Base-by-base conservation (phyloP, 1,139 yeast species). In the Blastobotrys serpentis region DNA sequence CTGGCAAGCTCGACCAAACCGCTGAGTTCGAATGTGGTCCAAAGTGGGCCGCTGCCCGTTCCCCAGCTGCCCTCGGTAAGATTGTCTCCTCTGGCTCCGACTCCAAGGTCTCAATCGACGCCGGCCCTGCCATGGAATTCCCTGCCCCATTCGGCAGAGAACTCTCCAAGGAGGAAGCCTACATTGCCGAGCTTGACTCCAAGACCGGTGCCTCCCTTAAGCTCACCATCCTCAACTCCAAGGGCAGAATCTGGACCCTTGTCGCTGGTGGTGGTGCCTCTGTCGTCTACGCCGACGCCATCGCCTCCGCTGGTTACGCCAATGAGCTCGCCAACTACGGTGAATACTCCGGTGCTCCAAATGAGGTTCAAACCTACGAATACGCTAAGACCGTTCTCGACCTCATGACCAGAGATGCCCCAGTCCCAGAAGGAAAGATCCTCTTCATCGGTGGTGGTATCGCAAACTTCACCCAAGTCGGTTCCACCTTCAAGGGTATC, bases 11-110 rank as follows among this genome's bases (percentile, higher is more conserved):
- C 49, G 76, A 72, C 55, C 76, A 72, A 58, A 72, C 76, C 25
- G 76, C 76, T 44, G 76, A 72, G 62, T 72, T 73, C 54, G 76
- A 73, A 61, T 72, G 76, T 51, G 77, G 76, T 32, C 72, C 75
- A 52, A 72, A 73, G 59, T 72, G 76, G 76, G 76, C 76, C 37
- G 59, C 65, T 29, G 75, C 77, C 16, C 68, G 76, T 47, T 66
- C 76, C 14, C 73, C 75, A 33, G 66, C 69, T 43, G 69, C 70
- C 19, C 65, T 72, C 29, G 76, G 76, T 47, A 61, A 65, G 49
- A 56, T 51, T 26, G 59, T 57, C 38, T 48, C 53, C 44, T 54
- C 63, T 33, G 48, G 52, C 30, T 13, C 54, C 14, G 47, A 54
- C 33, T 54, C 55, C 43, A 64, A 63, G 59, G 58, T 62, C 42